These are phyloP conservation scores for Backusella luteola DNA, from an alignment of 192 early-diverging fungal genomes.

Conservation along the genomic window DNA sequence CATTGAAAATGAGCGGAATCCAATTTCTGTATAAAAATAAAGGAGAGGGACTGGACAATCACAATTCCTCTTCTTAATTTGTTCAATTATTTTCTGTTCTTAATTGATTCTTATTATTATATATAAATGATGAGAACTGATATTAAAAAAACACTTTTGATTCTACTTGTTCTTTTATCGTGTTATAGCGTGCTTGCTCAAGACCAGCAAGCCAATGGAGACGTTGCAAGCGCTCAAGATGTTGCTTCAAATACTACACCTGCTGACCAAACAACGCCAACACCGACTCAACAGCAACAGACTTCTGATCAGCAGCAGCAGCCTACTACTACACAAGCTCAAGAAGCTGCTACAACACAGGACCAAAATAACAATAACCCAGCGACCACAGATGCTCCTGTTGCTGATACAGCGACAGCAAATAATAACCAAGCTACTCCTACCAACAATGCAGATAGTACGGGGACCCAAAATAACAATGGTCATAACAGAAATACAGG, in stretches of 20 bases:
- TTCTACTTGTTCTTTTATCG: background rate
- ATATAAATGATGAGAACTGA: background rate
- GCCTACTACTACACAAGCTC: background rate
- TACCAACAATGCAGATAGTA: background rate
- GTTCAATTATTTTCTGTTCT: background rate
- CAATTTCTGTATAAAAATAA: constrained; percentile 4
- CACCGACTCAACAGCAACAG: background rate
- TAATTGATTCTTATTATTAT: background rate
- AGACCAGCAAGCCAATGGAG: background rate
- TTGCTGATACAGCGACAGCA: background rate
- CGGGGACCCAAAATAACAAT: background rate
- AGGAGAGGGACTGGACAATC: background rate
- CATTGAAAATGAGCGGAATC: background rate
- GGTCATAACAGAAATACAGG: background rate
- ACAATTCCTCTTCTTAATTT: background rate
- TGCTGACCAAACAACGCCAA: background rate
- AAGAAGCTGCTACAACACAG: background rate
- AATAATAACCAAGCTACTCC: background rate
- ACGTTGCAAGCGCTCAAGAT: background rate
- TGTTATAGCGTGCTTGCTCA: background rate
- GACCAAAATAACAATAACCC: background rate
- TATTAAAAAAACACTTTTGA: background rate
- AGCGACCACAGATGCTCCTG: background rate
- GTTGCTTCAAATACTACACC: background rate
- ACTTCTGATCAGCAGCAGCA: background rate